A percentile compares a stretch with the other conserved stretches of the same genome.
phyloP scores from a whole-genome alignment of 2,329 filamentous ascomycete species.

The Aureobasidium sp. region DNA sequence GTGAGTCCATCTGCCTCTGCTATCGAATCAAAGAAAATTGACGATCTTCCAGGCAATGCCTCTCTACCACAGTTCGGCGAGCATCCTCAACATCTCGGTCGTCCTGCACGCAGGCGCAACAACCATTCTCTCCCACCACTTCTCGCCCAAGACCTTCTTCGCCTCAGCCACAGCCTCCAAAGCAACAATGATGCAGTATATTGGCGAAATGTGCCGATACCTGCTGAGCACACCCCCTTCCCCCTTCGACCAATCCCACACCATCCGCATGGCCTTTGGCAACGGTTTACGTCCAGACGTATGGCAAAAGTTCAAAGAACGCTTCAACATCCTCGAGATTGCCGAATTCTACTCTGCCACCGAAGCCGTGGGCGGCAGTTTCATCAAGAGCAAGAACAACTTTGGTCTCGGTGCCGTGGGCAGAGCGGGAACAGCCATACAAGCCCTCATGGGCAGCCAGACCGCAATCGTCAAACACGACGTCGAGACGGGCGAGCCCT shows the following conservation, averaged over 20 bases:
- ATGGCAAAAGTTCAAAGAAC: slow-evolving; percentile 75
- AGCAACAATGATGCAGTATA: slow-evolving; percentile 76
- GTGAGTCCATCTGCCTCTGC: not conserved
- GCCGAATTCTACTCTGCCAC: slow-evolving; percentile 35
- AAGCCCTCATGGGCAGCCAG: slow-evolving; percentile 45
- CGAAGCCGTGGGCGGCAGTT: slow-evolving; percentile 56
- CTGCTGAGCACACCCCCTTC: slow-evolving; percentile 60
- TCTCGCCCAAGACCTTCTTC: slow-evolving; percentile 74
- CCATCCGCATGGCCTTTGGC: slow-evolving; percentile 68
- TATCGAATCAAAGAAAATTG: not conserved
- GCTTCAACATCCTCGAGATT: slow-evolving; percentile 44
- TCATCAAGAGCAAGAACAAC: slow-evolving; percentile 68
- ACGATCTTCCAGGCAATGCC: slow-evolving; percentile 57
- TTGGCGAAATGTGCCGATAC: slow-evolving; percentile 81
- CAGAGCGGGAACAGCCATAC: slow-evolving; percentile 57
- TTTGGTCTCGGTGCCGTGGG: slow-evolving; percentile 73
- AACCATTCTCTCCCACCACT: slow-evolving; percentile 66
- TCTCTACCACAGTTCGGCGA: slow-evolving; percentile 76
- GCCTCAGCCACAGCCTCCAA: slow-evolving; percentile 61
- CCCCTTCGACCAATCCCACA: slow-evolving; percentile 65
- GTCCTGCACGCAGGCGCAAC: slow-evolving; percentile 60
- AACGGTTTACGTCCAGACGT: slow-evolving; percentile 82
- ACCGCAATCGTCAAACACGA: slow-evolving; percentile 63
- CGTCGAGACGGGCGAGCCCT: slow-evolving; percentile 60
- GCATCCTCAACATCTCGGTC: slow-evolving; percentile 60